Percentiles rank a stretch among this genome's conserved stretches.
Evolutionary conservation across 305 asterid species (phyloP).

Genomic region (Petunia hybrid): DNA sequence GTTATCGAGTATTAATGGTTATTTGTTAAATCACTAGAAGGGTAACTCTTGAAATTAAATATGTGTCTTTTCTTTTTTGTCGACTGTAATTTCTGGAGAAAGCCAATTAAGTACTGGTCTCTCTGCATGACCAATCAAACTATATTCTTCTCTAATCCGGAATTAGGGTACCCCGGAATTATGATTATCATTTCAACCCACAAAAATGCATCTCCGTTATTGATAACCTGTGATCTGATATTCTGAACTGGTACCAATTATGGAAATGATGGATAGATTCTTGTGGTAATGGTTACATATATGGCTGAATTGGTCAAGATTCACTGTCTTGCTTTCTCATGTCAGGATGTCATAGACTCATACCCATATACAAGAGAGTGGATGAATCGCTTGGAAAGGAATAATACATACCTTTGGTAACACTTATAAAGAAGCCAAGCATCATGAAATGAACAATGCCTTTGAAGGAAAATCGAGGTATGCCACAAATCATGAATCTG

Average conservation of each 20-base stretch:
- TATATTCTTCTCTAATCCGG: neutral
- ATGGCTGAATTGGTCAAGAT: neutral
- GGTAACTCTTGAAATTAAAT: neutral
- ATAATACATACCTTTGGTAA: slow-evolving; percentile 65
- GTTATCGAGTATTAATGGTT: too few relatives aligned
- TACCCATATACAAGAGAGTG: slow-evolving; percentile 80
- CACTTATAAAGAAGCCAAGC: slow-evolving; percentile 68
- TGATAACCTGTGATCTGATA: neutral
- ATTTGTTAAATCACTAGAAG: neutral
- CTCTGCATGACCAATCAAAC: neutral
- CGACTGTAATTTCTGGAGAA: neutral
- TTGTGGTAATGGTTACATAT: neutral
- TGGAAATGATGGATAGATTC: neutral
- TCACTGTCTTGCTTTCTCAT: slow-evolving; percentile 13
- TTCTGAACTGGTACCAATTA: neutral
- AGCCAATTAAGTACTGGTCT: neutral
- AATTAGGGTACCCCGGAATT: too few relatives aligned
- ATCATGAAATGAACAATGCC: slow-evolving; percentile 79
- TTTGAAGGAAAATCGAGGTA: slow-evolving; percentile 91
- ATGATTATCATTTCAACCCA: neutral
- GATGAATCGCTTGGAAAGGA: slow-evolving; percentile 79
- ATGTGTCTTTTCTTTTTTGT: neutral
- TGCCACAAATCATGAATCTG: slow-evolving; percentile 26
- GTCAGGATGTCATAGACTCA: slow-evolving; percentile 82
- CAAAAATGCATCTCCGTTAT: neutral